Evolutionary conservation across 495 filamentous ascomycete genomes (phyloP).

Genomic region (Xylaria bambusicola): DNA sequence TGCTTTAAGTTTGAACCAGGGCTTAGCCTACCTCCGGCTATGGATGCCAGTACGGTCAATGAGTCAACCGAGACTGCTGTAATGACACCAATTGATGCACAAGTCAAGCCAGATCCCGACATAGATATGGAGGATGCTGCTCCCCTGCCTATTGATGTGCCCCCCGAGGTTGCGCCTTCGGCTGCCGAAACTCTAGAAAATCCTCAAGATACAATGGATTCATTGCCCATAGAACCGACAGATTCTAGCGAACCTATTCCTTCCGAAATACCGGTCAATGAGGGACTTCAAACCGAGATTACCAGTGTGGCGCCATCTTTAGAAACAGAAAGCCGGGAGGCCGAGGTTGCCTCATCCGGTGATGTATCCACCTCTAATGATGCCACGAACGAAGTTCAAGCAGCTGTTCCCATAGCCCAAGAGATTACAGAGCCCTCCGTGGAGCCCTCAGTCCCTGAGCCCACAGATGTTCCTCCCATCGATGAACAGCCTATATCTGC

Average conservation of each 20-base stretch:
- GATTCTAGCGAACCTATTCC: background rate
- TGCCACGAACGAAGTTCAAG: background rate
- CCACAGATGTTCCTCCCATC: background rate
- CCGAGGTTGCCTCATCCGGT: background rate
- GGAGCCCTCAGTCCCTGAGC: background rate
- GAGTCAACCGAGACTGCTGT: background rate
- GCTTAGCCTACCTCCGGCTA: background rate
- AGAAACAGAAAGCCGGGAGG: background rate
- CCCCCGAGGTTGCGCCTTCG: background rate
- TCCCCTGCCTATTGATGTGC: background rate
- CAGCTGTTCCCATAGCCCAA: background rate
- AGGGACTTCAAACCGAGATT: background rate
- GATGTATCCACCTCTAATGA: background rate
- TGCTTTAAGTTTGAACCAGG: background rate
- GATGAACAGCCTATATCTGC: background rate
- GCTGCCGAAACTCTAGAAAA: background rate
- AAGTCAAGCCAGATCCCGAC: background rate
- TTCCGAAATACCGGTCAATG: background rate
- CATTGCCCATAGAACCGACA: background rate
- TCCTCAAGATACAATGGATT: background rate
- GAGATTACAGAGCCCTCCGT: background rate
- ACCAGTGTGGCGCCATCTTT: background rate
- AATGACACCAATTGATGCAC: background rate
- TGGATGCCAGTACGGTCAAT: background rate
- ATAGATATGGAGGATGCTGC: constrained; percentile 11